Base-by-base conservation (phyloP, 371 early-diverging fungal species). In the Syncephalastrum racemosum region DNA sequence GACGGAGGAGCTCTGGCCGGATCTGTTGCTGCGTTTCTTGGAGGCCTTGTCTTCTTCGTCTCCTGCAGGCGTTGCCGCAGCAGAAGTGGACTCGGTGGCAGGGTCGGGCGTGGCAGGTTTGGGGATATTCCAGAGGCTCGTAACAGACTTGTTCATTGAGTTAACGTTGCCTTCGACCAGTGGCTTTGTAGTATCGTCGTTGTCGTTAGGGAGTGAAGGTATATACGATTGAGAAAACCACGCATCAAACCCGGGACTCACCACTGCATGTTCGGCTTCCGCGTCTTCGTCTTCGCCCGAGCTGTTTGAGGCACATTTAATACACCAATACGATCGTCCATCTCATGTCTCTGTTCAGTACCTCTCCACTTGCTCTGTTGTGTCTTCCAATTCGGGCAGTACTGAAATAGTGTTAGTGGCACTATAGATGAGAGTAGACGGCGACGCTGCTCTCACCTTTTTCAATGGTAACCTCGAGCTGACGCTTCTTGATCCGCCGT, bases 141-240 rank as follows among this genome's bases (percentile, higher is more conserved):
- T 85, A 42, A 91, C 77, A 46, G 80, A 87, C 46, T 85, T 85
- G 59, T 91, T 91, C 89, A 91, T 87, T 3, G 83, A 75, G 59
- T 89, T 90, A 45, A 74, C 78, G 42, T 86, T 84, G 67, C 70
- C 73, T 16, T 64, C 68, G 48, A 71, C 71, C 75, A 80, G 67
- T 56, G 50, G 40, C 45, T 54, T 50, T 25, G 23, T 16, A 51
- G 46, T 55, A 52, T 60, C 51, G 50, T 47, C 58, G 25, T 50
- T 46, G 25, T 18, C 50, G 45, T 25, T 53, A 53, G 43, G 53
- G 24, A 25, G 50, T 46, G 25, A 14, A 15, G 46, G 27, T 53
- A 42, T 10, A 15, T 15, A 24, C 22, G 36, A 66, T 15, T 62
- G 53, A 40, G 55, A 54, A 41, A 66, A 43, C 66, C 66, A 68